These are phyloP conservation scores for Zygosaccharomyces rouxii DNA, from an alignment of 805 yeast genomes.

Conservation along the genomic window DNA sequence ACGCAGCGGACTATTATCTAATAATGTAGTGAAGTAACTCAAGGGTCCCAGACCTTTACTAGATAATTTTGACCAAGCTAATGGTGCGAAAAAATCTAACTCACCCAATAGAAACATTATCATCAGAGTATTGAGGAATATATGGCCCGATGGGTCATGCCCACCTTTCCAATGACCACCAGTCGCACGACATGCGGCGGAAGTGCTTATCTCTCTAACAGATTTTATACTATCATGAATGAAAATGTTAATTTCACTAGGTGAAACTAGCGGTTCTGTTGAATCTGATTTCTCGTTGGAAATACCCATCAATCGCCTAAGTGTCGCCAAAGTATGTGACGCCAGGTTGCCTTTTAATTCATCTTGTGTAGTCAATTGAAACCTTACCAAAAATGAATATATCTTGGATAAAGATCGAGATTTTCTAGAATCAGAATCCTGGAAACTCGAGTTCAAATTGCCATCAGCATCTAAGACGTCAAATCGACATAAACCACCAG, in stretches of 20 bases:
- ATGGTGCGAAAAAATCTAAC: conserved; percentile 24
- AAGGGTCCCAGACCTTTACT: background rate
- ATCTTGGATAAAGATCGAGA: conserved; percentile 15
- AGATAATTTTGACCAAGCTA: conserved; percentile 7
- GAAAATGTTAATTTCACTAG: conserved; percentile 15
- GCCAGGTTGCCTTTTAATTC: conserved; percentile 1
- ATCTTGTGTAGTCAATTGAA: conserved; percentile 1
- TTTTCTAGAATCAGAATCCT: conserved; percentile 16
- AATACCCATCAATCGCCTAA: conserved; percentile 10
- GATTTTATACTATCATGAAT: conserved; percentile 16
- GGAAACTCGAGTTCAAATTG: conserved; percentile 18
- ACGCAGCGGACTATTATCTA: conserved; percentile 15
- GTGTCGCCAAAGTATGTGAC: conserved; percentile 7
- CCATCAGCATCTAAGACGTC: conserved; percentile 23
- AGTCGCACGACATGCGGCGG: conserved; percentile 45
- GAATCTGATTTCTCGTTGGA: background rate
- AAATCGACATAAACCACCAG: conserved; percentile 73
- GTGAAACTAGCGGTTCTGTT: conserved; percentile 5
- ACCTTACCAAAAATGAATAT: conserved; percentile 8
- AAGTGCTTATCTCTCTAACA: conserved; percentile 30
- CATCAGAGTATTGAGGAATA: conserved; percentile 55
- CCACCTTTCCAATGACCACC: conserved; percentile 81
- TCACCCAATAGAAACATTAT: conserved; percentile 59
- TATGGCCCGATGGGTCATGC: conserved; percentile 95
- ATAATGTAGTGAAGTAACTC: conserved; percentile 6